phyloP scores from a whole-genome alignment of 1,139 yeast genomes.

The Yamadazyma aaseri region DNA sequence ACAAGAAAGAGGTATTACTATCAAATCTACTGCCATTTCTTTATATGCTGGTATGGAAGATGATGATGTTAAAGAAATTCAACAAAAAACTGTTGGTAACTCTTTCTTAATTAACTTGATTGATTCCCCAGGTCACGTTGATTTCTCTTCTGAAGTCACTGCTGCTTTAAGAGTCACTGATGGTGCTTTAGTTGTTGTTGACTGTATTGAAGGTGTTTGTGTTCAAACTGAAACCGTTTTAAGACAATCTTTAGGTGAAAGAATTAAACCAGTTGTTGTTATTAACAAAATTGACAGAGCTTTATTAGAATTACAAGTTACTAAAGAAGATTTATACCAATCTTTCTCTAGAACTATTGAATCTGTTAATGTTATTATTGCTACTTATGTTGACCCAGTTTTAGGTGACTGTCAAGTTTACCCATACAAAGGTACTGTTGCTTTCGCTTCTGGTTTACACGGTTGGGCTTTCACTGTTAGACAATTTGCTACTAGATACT shows the following conservation, averaged over 20 bases:
- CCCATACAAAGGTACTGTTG: slow-evolving; percentile 99
- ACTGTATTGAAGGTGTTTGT: slow-evolving; percentile 99
- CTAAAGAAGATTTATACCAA: slow-evolving; percentile 99
- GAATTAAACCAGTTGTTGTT: slow-evolving; percentile 98
- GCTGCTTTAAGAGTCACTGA: slow-evolving; percentile 99
- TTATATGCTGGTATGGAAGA: slow-evolving; percentile 87
- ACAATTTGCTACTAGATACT: slow-evolving; percentile 97
- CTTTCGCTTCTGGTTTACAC: slow-evolving; percentile 99
- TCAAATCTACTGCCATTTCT: slow-evolving; percentile 98
- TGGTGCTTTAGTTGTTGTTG: slow-evolving; percentile 99
- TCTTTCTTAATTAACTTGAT: slow-evolving; percentile 96
- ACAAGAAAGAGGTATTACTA: slow-evolving; percentile 99
- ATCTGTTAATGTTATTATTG: slow-evolving; percentile 97
- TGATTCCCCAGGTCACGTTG: slow-evolving; percentile 99
- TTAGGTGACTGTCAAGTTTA: slow-evolving; percentile 97
- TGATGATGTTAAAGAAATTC: slow-evolving; percentile 91
- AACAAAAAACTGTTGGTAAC: slow-evolving; percentile 93
- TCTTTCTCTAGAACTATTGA: slow-evolving; percentile 98
- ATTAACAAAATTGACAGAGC: slow-evolving; percentile 99
- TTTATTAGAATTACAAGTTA: slow-evolving; percentile 95
- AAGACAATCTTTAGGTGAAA: slow-evolving; percentile 99
- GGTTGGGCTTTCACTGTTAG: slow-evolving; percentile 99
- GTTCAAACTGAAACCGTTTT: slow-evolving; percentile 99
- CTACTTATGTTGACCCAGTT: slow-evolving; percentile 88
- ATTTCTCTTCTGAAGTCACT: slow-evolving; percentile 99